Evolutionary conservation across 2,329 filamentous ascomycete species (phyloP), one percentile per base, ranked within the genome.

Genomic region (Fusarium pilosicola): DNA sequence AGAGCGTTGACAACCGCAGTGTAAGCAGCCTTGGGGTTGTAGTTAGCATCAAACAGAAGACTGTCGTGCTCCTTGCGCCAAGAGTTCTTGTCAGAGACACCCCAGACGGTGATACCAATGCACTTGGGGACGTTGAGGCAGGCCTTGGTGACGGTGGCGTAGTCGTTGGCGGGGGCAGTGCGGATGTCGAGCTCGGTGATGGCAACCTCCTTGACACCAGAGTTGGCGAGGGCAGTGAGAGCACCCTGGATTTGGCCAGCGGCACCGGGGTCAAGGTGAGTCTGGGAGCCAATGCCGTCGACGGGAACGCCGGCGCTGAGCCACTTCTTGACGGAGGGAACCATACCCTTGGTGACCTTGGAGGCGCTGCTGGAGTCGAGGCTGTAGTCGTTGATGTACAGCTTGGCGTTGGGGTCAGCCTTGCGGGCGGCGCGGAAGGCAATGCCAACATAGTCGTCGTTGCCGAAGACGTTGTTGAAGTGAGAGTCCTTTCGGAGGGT

Each of bases 341-440:
- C 85, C 84, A 92, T 88, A 52, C 85, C 86, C 5, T 38, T 39
- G 28, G 75, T 82, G 77, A 93, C 89, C 84, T 94, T 94, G 74
- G 86, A 83, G 77, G 87, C 87, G 71, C 75, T 86, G 30, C 90
- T 86, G 56, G 81, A 84, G 83, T 93, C 91, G 59, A 93, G 87
- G 83, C 92, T 92, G 83, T 87, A 89, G 80, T 94, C 92, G 82
- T 94, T 95, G 83, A 94, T 93, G 85, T 93, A 95, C 46, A 94
- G 85, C 83, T 91, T 92, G 10, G 90, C 91, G 66, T 82, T 78
- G 8, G 92, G 91, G 80, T 94, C 92, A 71, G 90, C 92, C 17
- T 85, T 85, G 59, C 88, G 87, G 28, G 93, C 92, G 13, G 92
- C 89, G 54, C 88, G 85, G 83, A 94, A 94, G 44, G 92, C 92